Conservation (phyloP, 2,329 filamentous ascomycete species). For the Talaromyces amestolkiae region DNA sequence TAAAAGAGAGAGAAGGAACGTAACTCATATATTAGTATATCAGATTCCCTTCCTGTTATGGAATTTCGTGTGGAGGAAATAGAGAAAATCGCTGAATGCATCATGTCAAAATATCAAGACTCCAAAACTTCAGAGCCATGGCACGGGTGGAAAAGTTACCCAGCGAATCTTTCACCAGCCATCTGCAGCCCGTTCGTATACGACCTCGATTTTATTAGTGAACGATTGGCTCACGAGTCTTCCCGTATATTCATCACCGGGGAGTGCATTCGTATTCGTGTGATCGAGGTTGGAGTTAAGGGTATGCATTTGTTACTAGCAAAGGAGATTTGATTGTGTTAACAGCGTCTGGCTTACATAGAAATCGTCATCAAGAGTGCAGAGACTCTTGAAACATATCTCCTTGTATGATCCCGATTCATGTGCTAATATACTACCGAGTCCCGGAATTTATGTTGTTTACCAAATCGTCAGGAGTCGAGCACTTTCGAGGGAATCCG, state of each 20-base stretch:
- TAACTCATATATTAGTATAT: too few species aligned
- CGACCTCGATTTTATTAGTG: background rate
- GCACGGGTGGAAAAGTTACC: background rate
- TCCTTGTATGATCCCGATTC: background rate
- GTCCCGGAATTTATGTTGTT: background rate
- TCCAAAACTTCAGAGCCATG: background rate
- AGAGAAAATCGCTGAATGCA: background rate
- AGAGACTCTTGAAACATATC: background rate
- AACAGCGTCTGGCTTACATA: background rate
- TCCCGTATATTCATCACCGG: background rate
- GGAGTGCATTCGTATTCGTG: background rate
- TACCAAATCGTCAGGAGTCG: background rate
- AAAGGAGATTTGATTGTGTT: too few species aligned
- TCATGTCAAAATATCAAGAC: background rate
- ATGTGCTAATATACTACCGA: background rate
- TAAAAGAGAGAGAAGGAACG: background rate
- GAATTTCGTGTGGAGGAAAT: background rate
- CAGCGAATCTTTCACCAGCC: background rate
- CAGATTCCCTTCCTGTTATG: background rate
- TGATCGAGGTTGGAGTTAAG: background rate
- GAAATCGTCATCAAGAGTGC: background rate
- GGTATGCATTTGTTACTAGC: too few species aligned
- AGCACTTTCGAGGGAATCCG: background rate
- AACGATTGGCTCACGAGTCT: background rate
- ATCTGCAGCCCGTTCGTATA: background rate